phyloP scores from a whole-genome alignment of 768 basidiomycete species.

The Leccinellum rugosiceps region DNA sequence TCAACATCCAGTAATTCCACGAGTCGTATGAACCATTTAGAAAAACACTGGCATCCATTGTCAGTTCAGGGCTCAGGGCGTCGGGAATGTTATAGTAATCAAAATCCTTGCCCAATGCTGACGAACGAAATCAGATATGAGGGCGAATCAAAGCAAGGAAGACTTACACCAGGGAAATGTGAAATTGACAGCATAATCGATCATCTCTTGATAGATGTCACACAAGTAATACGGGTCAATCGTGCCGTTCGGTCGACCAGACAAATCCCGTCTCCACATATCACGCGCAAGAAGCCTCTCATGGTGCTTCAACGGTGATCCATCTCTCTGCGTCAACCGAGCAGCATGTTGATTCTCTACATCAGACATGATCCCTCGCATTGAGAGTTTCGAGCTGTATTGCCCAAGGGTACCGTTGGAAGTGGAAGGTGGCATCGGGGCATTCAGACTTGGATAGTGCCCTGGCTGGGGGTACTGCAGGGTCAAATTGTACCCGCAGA shows the following conservation, averaged over 20 bases:
- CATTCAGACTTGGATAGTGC: conserved; percentile 39
- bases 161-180: conserved; percentile 57
- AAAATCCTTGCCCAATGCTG: conserved; percentile 30
- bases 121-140: background rate
- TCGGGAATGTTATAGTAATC: conserved; percentile 50
- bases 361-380: conserved; percentile 10
- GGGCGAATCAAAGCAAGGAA: background rate
- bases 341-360: conserved; percentile 14
- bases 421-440: background rate
- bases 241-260: conserved; percentile 51
- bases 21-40: conserved; percentile 47
- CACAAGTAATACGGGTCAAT: conserved; percentile 64
- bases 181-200: conserved; percentile 70
- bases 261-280: conserved; percentile 46
- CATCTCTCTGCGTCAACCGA: conserved; percentile 13
- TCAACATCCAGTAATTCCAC: conserved; percentile 44
- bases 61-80: conserved; percentile 40
- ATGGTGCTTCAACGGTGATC: conserved; percentile 13
- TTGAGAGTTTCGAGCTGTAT: background rate
- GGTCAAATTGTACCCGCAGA: conserved; percentile 67
- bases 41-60: conserved; percentile 49
- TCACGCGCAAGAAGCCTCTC: conserved; percentile 21
- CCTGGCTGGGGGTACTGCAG: conserved; percentile 64
- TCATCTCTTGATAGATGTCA: conserved; percentile 53
- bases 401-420: background rate